Conservation (phyloP, 441 rosid genomes). For the Kokia cookei region DNA sequence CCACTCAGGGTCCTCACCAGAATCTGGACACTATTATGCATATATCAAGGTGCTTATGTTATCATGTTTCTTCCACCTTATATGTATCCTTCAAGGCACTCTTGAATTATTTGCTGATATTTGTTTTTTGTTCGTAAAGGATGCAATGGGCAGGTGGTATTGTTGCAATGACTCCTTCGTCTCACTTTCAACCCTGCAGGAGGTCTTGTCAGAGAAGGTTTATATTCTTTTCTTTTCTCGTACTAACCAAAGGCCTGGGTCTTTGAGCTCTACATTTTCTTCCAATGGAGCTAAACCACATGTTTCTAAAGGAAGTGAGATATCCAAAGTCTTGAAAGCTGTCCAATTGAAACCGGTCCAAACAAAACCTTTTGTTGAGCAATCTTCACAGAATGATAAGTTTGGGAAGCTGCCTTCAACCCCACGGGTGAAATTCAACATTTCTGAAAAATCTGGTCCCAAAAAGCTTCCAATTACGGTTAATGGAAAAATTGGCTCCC, state of each 20-base stretch:
- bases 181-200: constrained; percentile 62
- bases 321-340: constrained; percentile 29
- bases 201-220: constrained; percentile 87
- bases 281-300: constrained; percentile 50
- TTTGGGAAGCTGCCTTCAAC: constrained; percentile 49
- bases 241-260: constrained; percentile 51
- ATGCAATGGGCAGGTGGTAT: constrained; percentile 81
- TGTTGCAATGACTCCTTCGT: constrained; percentile 85
- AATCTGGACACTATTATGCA: constrained; percentile 96
- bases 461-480: constrained; percentile 35
- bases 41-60: constrained; percentile 63
- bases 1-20: constrained; percentile 82
- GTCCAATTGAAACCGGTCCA: constrained; percentile 26
- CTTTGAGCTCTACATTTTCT: constrained; percentile 26
- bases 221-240: constrained; percentile 91
- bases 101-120: constrained; percentile 9
- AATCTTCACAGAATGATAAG: constrained; percentile 34
- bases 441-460: constrained; percentile 44
- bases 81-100: background rate
- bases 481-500: constrained; percentile 41
- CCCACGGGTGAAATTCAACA: constrained; percentile 45
- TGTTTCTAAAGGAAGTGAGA: constrained; percentile 44
- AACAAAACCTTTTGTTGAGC: constrained; percentile 30
- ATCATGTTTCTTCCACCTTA: background rate
- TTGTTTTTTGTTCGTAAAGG: constrained; percentile 39